Conservation (phyloP, 2,329 filamentous ascomycete species). For the Aspergillus sp. region DNA sequence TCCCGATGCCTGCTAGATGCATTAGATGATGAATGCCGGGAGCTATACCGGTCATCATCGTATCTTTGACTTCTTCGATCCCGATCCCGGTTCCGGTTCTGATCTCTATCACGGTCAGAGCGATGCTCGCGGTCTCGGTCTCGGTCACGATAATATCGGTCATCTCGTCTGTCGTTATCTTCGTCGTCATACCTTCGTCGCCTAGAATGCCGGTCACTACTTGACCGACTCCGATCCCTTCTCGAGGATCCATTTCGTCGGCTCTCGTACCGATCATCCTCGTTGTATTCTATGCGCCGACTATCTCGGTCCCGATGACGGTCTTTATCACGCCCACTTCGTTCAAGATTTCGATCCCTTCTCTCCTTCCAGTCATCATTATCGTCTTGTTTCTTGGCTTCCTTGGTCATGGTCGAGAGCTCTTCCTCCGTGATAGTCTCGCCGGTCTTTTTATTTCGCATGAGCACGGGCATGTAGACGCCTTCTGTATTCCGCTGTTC, state of each 20-base stretch:
- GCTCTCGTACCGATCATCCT: constrained; percentile 34
- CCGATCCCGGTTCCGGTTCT: constrained; percentile 29
- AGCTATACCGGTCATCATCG: constrained; percentile 35
- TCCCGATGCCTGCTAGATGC: constrained; percentile 28
- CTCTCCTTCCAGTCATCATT: constrained; percentile 48
- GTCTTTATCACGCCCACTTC: constrained; percentile 37
- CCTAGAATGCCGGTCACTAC: constrained; percentile 35
- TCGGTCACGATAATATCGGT: constrained; percentile 37
- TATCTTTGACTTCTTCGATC: constrained; percentile 28
- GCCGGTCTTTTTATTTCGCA: constrained; percentile 63
- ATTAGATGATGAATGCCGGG: constrained; percentile 32
- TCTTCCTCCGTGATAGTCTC: constrained; percentile 64
- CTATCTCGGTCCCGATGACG: constrained; percentile 27
- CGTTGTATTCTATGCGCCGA: constrained; percentile 35
- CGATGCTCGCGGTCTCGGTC: constrained; percentile 26
- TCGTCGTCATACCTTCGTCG: constrained; percentile 41
- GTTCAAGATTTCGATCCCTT: constrained; percentile 45
- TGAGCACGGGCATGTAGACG: constrained; percentile 61
- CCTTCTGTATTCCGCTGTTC: constrained; percentile 42
- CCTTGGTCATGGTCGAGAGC: constrained; percentile 52
- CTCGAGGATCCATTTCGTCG: constrained; percentile 41
- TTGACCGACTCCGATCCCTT: constrained; percentile 37
- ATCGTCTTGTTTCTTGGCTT: constrained; percentile 46
- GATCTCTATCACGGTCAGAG: constrained; percentile 30
- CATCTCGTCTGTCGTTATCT: constrained; percentile 30